Evolutionary conservation across 2,329 filamentous ascomycete species (phyloP).

Genomic region (Diaporthe australafricana): DNA sequence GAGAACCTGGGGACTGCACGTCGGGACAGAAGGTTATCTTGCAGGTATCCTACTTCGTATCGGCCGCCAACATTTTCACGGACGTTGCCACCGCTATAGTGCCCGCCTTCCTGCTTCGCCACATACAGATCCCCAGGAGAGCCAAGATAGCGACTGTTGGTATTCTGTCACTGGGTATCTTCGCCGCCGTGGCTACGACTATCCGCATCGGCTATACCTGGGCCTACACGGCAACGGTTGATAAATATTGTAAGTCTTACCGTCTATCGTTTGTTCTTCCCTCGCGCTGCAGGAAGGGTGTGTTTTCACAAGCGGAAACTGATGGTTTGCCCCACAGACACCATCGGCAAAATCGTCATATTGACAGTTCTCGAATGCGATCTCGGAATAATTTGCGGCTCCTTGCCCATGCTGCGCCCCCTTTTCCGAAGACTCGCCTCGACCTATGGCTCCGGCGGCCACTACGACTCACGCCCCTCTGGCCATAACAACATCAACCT

Average conservation of each 20-base stretch:
- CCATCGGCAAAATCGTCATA: conserved; percentile 41
- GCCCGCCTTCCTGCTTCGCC: conserved; percentile 37
- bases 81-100: conserved; percentile 34
- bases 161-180: conserved; percentile 38
- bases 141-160: conserved; percentile 33
- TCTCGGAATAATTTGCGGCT: conserved; percentile 43
- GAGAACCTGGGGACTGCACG: conserved; percentile 35
- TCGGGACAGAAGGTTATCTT: conserved; percentile 37
- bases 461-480: neutral
- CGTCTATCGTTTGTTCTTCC: neutral
- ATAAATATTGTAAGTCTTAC: conserved; percentile 14
- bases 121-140: conserved; percentile 29
- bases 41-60: conserved; percentile 36
- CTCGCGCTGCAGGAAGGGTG: neutral
- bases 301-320: neutral
- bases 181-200: conserved; percentile 35
- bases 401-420: conserved; percentile 42
- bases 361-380: conserved; percentile 43
- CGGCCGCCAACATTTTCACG: conserved; percentile 38
- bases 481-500: neutral
- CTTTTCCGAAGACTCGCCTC: conserved; percentile 35
- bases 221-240: conserved; percentile 29
- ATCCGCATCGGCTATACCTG: conserved; percentile 35
- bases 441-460: neutral
- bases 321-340: conserved; percentile 28